Evolutionary conservation across 805 yeast genomes (phyloP).

Genomic region (Pichia occidentalis): DNA sequence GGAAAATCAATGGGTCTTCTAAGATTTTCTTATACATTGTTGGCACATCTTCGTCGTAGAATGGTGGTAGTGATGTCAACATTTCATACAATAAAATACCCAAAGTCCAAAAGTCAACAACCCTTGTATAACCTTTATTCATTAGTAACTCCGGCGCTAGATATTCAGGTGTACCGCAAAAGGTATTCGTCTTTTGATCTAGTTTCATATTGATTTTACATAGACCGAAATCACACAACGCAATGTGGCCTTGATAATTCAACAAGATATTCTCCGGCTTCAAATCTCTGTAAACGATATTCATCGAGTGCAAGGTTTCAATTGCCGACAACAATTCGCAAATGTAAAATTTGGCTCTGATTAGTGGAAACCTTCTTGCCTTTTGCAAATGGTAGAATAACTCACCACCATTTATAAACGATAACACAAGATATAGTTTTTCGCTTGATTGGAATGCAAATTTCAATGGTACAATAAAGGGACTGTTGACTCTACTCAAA

Average conservation of each 20-base stretch:
- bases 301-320: slow-evolving; percentile 83
- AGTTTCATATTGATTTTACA: slow-evolving; percentile 93
- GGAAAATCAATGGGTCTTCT: slow-evolving; percentile 84
- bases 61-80: slow-evolving; percentile 96
- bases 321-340: slow-evolving; percentile 92
- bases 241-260: slow-evolving; percentile 97
- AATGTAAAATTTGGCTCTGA: slow-evolving; percentile 86
- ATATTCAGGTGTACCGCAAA: slow-evolving; percentile 98
- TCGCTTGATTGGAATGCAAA: slow-evolving; percentile 97
- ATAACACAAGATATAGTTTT: slow-evolving; percentile 80
- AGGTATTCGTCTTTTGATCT: slow-evolving; percentile 80
- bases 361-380: slow-evolving; percentile 82
- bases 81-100: slow-evolving; percentile 92
- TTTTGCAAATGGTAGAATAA: slow-evolving; percentile 88
- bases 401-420: slow-evolving; percentile 96
- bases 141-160: slow-evolving; percentile 89
- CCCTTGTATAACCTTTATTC: slow-evolving; percentile 91
- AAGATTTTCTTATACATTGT: slow-evolving; percentile 91
- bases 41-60: slow-evolving; percentile 88
- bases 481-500: slow-evolving; percentile 84
- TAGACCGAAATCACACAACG: slow-evolving; percentile 93
- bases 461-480: slow-evolving; percentile 93
- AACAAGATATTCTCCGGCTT: slow-evolving; percentile 93
- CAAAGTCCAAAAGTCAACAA: slow-evolving; percentile 98
- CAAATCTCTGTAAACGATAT: slow-evolving; percentile 90